These are phyloP conservation scores for Caryopteris hybrid DNA, from an alignment of 305 asterid genomes.

Conservation along the genomic window DNA sequence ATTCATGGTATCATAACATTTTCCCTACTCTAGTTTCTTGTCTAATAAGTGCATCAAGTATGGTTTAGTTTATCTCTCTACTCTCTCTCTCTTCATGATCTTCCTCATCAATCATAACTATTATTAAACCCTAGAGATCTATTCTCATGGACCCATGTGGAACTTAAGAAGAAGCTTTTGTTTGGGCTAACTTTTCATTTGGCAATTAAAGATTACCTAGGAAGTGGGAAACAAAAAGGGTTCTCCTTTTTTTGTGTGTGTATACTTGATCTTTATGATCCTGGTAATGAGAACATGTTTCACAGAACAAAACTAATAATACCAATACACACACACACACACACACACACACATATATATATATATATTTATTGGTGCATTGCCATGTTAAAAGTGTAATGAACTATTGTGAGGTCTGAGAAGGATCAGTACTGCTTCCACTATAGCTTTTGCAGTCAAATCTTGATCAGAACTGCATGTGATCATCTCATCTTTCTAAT, in stretches of 20 bases:
- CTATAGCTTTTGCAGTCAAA: slow-evolving; percentile 18
- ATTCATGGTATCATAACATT: slow-evolving; percentile 56
- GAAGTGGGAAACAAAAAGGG: slow-evolving; percentile 17
- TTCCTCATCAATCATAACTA: neutral
- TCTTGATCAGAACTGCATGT: slow-evolving; percentile 1
- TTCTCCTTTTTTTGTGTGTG: neutral
- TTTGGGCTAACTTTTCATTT: slow-evolving; percentile 1
- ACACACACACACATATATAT: no score
- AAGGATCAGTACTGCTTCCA: slow-evolving; percentile 42
- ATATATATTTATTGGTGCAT: slow-evolving; percentile 25
- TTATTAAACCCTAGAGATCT: slow-evolving; percentile 33
- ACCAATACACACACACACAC: no score
- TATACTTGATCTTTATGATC: slow-evolving; percentile 4
- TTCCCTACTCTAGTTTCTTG: neutral
- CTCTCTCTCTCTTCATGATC: neutral
- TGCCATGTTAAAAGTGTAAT: slow-evolving; percentile 21
- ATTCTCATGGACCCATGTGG: neutral
- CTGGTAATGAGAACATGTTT: slow-evolving; percentile 17
- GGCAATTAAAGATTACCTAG: slow-evolving; percentile 17
- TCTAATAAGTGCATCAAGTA: neutral
- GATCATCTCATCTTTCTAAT: neutral
- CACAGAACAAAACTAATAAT: neutral
- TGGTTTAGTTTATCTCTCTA: slow-evolving; percentile 4
- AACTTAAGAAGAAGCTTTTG: neutral
- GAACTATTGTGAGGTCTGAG: slow-evolving; percentile 33